phyloP scores from a whole-genome alignment of 1,284 basidiomycete genomes.

The Naganishia sp. region DNA sequence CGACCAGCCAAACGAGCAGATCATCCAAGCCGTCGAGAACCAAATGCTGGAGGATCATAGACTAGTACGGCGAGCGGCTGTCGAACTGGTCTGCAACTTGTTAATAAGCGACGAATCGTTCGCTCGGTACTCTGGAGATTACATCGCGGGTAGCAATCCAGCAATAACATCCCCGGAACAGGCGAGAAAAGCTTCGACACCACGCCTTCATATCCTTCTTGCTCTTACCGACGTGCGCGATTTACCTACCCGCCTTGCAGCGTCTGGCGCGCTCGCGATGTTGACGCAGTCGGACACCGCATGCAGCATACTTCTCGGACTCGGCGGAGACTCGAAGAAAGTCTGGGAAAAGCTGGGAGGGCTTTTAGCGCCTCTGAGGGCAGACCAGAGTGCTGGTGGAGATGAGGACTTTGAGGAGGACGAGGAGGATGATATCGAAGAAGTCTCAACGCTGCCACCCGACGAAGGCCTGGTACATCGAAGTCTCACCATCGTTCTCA shows the following conservation, averaged over 20 bases:
- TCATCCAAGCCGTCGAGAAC: slow-evolving; percentile 73
- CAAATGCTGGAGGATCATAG: slow-evolving; percentile 78
- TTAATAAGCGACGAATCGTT: slow-evolving; percentile 73
- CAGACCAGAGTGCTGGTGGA: slow-evolving; percentile 37
- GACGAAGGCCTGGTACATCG: slow-evolving; percentile 71
- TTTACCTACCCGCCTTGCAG: slow-evolving; percentile 74
- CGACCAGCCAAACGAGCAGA: slow-evolving; percentile 44
- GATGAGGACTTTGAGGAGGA: slow-evolving; percentile 41
- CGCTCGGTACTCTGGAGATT: slow-evolving; percentile 61
- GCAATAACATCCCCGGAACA: slow-evolving; percentile 19
- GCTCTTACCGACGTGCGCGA: slow-evolving; percentile 84
- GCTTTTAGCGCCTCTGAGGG: slow-evolving; percentile 59
- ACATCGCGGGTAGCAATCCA: slow-evolving; percentile 11
- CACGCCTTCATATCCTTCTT: slow-evolving; percentile 73
- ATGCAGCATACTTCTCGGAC: slow-evolving; percentile 60
- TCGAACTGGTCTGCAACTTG: slow-evolving; percentile 92
- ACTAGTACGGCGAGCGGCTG: slow-evolving; percentile 79
- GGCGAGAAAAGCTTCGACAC: slow-evolving; percentile 14
- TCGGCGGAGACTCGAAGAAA: slow-evolving; percentile 45
- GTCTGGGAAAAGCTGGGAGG: slow-evolving; percentile 65
- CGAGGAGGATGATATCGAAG: slow-evolving; percentile 45
- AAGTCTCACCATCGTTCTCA: slow-evolving; percentile 68
- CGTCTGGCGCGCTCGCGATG: slow-evolving; percentile 79
- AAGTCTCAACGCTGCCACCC: slow-evolving; percentile 39
- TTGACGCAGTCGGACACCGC: slow-evolving; percentile 65